A percentile compares a stretch with the other conserved stretches of the same genome.
These are phyloP conservation scores for Citrus reticulata DNA, from an alignment of 345 rosid genomes.

Conservation along the genomic window DNA sequence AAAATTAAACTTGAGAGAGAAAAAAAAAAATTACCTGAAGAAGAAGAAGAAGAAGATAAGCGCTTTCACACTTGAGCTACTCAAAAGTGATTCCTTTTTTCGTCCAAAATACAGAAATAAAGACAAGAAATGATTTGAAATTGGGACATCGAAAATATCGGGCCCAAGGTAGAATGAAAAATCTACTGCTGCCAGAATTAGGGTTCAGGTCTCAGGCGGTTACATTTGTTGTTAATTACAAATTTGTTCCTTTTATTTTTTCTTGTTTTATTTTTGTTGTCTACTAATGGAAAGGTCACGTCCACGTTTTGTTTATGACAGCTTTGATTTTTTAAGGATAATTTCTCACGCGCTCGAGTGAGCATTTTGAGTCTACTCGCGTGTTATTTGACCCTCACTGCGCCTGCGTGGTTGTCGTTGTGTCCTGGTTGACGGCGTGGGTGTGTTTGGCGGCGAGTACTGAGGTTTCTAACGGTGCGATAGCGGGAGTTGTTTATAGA, in stretches of 20 bases:
- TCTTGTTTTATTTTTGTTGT: not conserved
- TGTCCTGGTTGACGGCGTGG: not conserved
- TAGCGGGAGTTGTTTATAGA: not conserved
- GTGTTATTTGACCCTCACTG: not conserved
- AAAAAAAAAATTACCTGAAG: conserved; percentile 7
- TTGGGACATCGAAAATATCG: not conserved
- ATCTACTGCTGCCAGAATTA: not conserved
- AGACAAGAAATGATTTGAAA: not conserved
- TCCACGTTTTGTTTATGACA: not conserved
- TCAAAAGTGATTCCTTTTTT: not conserved
- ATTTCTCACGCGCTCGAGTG: not conserved
- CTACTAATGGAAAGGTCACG: conserved; percentile 9
- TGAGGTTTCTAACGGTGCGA: not conserved
- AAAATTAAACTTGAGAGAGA: not conserved
- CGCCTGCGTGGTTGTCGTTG: not conserved
- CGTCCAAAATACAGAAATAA: not conserved
- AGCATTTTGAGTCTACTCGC: not conserved
- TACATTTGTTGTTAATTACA: not conserved
- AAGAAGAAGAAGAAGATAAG: conserved; percentile 2
- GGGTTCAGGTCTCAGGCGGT: conserved; percentile 13
- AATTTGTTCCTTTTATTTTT: not conserved
- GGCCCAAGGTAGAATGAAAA: not conserved
- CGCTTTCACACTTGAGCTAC: not conserved
- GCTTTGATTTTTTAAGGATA: not conserved
- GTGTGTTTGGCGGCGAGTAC: not conserved